phyloP scores from a whole-genome alignment of 352 stramenopile genomes.

The Globisporangium parvum region DNA sequence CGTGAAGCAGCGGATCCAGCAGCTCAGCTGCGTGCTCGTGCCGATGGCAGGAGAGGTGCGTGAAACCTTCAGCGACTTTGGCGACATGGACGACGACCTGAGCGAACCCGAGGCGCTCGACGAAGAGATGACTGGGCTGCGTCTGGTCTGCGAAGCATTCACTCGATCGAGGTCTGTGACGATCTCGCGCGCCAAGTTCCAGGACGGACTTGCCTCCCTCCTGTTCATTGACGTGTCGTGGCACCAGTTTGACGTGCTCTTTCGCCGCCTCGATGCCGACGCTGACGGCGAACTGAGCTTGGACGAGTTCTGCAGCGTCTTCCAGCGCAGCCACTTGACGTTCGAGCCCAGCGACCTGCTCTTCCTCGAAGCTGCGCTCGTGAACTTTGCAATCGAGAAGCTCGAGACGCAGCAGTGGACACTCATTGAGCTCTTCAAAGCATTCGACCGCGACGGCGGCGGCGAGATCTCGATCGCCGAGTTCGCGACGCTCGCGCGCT shows the following conservation, averaged over 20 bases:
- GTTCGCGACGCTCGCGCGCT: slow-evolving; percentile 40
- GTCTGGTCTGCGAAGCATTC: slow-evolving; percentile 30
- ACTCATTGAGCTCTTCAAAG: slow-evolving; percentile 37
- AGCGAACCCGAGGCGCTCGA: slow-evolving; percentile 2
- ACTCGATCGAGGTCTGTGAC: slow-evolving; percentile 12
- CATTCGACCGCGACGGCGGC: slow-evolving; percentile 41
- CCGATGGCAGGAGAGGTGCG: slow-evolving; percentile 15
- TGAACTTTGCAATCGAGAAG: slow-evolving; percentile 35
- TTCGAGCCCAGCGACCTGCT: slow-evolving; percentile 27
- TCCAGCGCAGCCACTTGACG: slow-evolving; percentile 18
- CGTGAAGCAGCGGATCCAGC: slow-evolving; percentile 33
- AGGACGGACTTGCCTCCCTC: slow-evolving; percentile 26
- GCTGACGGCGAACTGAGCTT: slow-evolving; percentile 30
- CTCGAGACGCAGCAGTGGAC: slow-evolving; percentile 42
- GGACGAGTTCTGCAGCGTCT: slow-evolving; percentile 33
- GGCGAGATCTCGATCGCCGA: slow-evolving; percentile 42
- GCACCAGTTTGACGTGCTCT: slow-evolving; percentile 49
- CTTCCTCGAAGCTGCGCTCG: slow-evolving; percentile 33
- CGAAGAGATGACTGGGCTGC: slow-evolving; percentile 21
- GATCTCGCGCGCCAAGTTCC: slow-evolving; percentile 37
- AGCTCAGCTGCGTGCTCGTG: slow-evolving; percentile 22
- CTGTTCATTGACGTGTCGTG: slow-evolving; percentile 37
- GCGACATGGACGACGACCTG: slow-evolving; percentile 26
- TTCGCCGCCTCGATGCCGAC: slow-evolving; percentile 33
- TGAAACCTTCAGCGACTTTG: slow-evolving; percentile 44